Percentiles rank a stretch among this genome's conserved stretches.
phyloP scores from a whole-genome alignment of 1,284 basidiomycete species.

The Gymnopus androsaceus region DNA sequence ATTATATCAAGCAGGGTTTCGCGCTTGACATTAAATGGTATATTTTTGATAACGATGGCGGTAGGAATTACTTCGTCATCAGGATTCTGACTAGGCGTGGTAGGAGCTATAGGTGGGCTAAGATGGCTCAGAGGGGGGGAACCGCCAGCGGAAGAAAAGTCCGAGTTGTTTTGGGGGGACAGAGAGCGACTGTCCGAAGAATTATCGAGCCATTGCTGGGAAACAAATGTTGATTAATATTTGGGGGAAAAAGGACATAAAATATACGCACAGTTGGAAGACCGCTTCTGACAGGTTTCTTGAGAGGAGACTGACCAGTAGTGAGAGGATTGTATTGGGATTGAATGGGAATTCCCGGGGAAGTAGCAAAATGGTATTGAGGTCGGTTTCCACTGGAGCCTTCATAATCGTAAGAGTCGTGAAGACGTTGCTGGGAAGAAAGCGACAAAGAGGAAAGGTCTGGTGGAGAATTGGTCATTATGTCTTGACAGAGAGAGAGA shows the following conservation, averaged over 20 bases:
- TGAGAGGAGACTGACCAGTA: slow-evolving; percentile 67
- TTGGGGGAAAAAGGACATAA: slow-evolving; percentile 14
- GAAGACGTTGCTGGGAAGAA: slow-evolving; percentile 72
- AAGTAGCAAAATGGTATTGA: slow-evolving; percentile 70
- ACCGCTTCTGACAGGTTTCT: slow-evolving; percentile 67
- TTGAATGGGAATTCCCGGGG: slow-evolving; percentile 64
- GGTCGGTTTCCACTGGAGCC: slow-evolving; percentile 52
- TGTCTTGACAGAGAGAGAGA: slow-evolving; percentile 31
- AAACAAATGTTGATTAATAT: slow-evolving; percentile 22
- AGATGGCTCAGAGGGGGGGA: slow-evolving; percentile 71
- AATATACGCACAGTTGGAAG: slow-evolving; percentile 75
- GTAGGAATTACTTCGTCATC: slow-evolving; percentile 98
- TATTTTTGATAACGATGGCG: slow-evolving; percentile 99
- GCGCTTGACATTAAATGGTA: slow-evolving; percentile 96
- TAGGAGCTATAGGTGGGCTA: slow-evolving; percentile 43
- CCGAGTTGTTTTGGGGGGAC: slow-evolving; percentile 83
- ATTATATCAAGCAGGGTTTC: slow-evolving; percentile 97
- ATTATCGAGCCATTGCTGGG: slow-evolving; percentile 81
- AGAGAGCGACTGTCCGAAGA: slow-evolving; percentile 71
- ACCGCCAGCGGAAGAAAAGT: slow-evolving; percentile 81
- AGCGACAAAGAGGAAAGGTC: slow-evolving; percentile 77
- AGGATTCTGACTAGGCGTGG: slow-evolving; percentile 47
- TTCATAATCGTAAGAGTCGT: slow-evolving; percentile 84
- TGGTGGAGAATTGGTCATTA: slow-evolving; percentile 78
- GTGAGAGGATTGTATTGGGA: slow-evolving; percentile 64